Conservation (phyloP, 495 filamentous ascomycete species). For the Lophium mytilinum region DNA sequence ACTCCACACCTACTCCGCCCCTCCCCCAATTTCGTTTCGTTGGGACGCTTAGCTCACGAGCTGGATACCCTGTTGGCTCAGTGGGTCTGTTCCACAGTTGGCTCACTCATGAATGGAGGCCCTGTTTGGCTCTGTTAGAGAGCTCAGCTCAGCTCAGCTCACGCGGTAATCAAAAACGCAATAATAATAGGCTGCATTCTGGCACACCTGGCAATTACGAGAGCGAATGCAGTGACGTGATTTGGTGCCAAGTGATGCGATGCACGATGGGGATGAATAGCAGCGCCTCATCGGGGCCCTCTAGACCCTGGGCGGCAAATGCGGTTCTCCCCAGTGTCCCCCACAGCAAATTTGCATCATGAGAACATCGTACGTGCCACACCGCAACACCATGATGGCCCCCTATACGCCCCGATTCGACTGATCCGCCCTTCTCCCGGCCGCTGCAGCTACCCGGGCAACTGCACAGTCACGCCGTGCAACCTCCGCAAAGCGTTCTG, state of each 20-base stretch:
- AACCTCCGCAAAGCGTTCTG: too few relatives aligned
- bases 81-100: too few relatives aligned
- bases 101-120: too few relatives aligned
- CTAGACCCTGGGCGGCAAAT: constrained; percentile 1
- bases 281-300: background rate
- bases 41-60: background rate
- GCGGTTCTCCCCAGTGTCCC: background rate
- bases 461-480: too few relatives aligned
- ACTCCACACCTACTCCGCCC: background rate
- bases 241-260: constrained; percentile 11
- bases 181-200: background rate
- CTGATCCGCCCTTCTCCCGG: too few relatives aligned
- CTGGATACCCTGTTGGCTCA: constrained; percentile 1
- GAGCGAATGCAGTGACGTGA: constrained; percentile 19
- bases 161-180: constrained; percentile 11
- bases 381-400: background rate
- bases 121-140: constrained; percentile 1
- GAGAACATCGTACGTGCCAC: constrained; percentile 20
- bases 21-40: background rate
- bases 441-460: too few relatives aligned
- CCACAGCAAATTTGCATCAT: constrained; percentile 12
- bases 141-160: constrained; percentile 17
- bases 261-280: too few relatives aligned
- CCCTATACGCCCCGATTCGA: too few relatives aligned
- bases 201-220: constrained; percentile 16